Conservation (phyloP, 768 basidiomycete genomes). For the Boletus rex-veris region DNA sequence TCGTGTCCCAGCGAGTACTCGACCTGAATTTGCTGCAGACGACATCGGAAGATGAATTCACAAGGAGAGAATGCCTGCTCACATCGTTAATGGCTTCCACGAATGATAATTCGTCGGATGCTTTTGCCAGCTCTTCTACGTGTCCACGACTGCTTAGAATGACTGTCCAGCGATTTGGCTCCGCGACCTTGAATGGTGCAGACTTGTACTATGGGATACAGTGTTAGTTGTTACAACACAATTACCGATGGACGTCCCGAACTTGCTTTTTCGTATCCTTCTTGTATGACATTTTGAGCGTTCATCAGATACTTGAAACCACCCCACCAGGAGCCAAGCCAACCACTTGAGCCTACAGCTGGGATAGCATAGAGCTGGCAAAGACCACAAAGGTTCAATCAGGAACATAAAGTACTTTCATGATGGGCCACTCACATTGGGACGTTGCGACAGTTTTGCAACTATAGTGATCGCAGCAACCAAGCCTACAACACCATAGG, state of each 20-base stretch:
- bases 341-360: background rate
- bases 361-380: background rate
- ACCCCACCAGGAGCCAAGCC: background rate
- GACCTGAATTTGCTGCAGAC: constrained; percentile 32
- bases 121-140: constrained; percentile 3
- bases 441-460: background rate
- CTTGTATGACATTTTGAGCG: constrained; percentile 20
- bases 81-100: constrained; percentile 33
- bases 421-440: background rate
- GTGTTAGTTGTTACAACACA: background rate
- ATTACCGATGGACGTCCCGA: too few species aligned
- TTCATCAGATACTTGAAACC: constrained; percentile 3
- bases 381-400: background rate
- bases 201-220: constrained; percentile 1
- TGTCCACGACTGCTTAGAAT: constrained; percentile 28
- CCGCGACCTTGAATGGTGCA: constrained; percentile 32
- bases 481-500: background rate
- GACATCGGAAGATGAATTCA: background rate
- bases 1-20: constrained; percentile 38
- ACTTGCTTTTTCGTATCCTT: constrained; percentile 33
- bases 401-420: background rate
- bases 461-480: background rate
- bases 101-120: constrained; percentile 6
- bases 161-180: constrained; percentile 36
- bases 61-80: background rate